Base-by-base conservation (phyloP, 768 basidiomycete species). In the Leccinum disarticulatum region DNA sequence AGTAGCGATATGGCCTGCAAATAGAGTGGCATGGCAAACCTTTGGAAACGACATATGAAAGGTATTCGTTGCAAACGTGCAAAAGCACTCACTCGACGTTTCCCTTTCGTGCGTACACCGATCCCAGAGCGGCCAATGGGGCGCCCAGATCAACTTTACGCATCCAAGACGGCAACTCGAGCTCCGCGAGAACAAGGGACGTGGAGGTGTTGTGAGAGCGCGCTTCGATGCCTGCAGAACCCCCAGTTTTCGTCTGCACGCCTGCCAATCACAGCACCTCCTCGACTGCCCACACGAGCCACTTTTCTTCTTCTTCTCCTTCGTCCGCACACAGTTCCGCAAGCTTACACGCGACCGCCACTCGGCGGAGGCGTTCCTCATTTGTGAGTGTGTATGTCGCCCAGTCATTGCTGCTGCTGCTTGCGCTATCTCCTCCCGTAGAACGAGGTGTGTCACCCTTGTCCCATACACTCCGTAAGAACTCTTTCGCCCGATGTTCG, bases 1-100 rank as follows among this genome's bases (percentile, higher is more conserved):
- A 90, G 77, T 22, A 88, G 73, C 0, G 83, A 82, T 49, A 87
- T 79, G 8, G 87, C 85, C 61, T 86, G 86, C 10, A 87, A 75
- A 70, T 89, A 89, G 6, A 90, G 77, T 3, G 83, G 81, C 65
- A 86, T 75, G 0, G 88, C 87, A 62, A 81, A 86, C 25, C 88
- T 90, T 57, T 53, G 28, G 9, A 41, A 13, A 49, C 22, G 54
- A 36, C 17, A 38, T 35, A 54, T 7, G 25, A 17, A 17, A 4
- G 7, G 28, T 27, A 46, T 38, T 31, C 8, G 9, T 11, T 35
- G 2, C 8, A 25, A 28, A 43, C 11, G 10, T 55, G 36, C 8
- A 17, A n/a, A 11, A 33, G 41, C 6, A 64, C 70, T 56, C 48
- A 60, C 63, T 86, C 81, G n/a, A 77, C 63, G 57, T 82, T 83